Base-by-base conservation (phyloP, 345 rosid species). In the Angophora floribunda region DNA sequence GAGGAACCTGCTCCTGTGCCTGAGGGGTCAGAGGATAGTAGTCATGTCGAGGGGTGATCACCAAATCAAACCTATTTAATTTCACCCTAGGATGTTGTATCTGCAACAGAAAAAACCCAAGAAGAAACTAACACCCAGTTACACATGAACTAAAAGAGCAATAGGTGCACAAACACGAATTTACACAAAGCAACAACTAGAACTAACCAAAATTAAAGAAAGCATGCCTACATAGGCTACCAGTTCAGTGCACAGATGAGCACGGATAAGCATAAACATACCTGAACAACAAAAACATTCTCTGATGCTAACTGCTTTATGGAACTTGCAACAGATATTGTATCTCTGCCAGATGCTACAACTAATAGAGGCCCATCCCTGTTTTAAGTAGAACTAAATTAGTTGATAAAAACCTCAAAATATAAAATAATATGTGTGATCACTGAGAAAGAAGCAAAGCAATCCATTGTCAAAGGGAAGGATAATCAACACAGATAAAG, bases 281-380 rank as follows among this genome's bases (percentile, higher is more conserved):
- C 99, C 99, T 98, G 99, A 90, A 98, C 92, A 86, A 98, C 96
- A 85, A 98, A 98, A 87, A 96, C 98, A 51, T 94, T 95, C 86
- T 97, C 95, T 53, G 98, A 94, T 79, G 99, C 99, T 85, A 95
- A 89, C 75, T 95, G 94, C 90, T 94, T 96, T 91, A 98, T 96
- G 84, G 99, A 98, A 93, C 98, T 97, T 89, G 99, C 96, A 89
- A 93, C 87, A 89, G 99, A 96, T 90, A 95, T 89, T 52, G 99
- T 97, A 91, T 98, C 99, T 93, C 99, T 94, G 78, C 99, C 99
- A 85, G 97, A 95, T 85, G 99, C 99, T 89, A 97, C 93, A 52
- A 98, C 98, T 92, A 98, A 91, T 86, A 97, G 88, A 52, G 99
- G 99, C 86, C 99, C 99, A 89, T 97, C 98, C 96, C 99, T 97